A percentile compares a stretch with the other conserved stretches of the same genome.
phyloP scores from a whole-genome alignment of 2,329 filamentous ascomycete species.

The Aspergillus neoniger region DNA sequence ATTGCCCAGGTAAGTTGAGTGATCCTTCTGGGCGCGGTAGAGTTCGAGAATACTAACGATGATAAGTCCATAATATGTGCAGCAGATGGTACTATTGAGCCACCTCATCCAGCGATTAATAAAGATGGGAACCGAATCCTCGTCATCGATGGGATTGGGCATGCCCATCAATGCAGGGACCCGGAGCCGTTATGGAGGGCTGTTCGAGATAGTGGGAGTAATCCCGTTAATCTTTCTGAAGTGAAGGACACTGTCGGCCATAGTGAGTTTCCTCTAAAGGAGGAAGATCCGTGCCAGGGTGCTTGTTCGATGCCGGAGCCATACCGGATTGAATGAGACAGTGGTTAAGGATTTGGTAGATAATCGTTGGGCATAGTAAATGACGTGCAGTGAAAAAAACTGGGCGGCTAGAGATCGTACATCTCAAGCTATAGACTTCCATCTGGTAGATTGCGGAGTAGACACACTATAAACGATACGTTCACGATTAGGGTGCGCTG shows the following conservation, averaged over 20 bases:
- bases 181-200: background rate
- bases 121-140: background rate
- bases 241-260: background rate
- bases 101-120: background rate
- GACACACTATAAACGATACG: too few species aligned
- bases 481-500: too few species aligned
- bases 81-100: slow-evolving; percentile 19
- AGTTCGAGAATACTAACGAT: background rate
- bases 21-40: background rate
- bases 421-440: too few species aligned
- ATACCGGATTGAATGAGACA: background rate
- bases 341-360: background rate
- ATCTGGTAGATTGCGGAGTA: too few species aligned
- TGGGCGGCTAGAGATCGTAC: too few species aligned
- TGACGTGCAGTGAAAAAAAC: too few species aligned
- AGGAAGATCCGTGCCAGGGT: background rate
- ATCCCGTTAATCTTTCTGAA: background rate
- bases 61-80: slow-evolving; percentile 12
- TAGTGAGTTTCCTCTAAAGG: background rate
- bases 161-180: background rate
- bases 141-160: background rate
- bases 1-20: slow-evolving; percentile 12
- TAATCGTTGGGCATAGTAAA: too few species aligned
- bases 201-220: background rate
- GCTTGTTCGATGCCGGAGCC: background rate